Evolutionary conservation across 2,329 filamentous ascomycete genomes (phyloP).

Genomic region (Diaporthe batatas): DNA sequence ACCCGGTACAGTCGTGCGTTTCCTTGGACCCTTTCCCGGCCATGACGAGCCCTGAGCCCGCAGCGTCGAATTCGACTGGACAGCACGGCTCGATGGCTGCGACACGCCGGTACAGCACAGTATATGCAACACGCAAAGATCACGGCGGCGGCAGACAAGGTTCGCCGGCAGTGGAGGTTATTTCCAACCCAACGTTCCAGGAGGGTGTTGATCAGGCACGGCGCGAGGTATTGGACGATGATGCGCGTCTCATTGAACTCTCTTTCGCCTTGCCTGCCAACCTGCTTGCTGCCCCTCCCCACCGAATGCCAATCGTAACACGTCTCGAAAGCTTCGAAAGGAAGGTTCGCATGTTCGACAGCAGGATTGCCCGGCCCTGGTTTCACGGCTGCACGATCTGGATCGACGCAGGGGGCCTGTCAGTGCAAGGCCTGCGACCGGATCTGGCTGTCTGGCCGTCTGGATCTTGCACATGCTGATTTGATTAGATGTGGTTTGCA

Average conservation of each 20-base stretch:
- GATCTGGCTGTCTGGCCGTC: background rate
- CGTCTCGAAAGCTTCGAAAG: conserved; percentile 26
- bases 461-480: background rate
- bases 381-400: conserved; percentile 35
- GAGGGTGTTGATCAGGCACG: conserved; percentile 22
- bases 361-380: conserved; percentile 21
- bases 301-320: background rate
- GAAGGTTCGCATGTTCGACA: conserved; percentile 7
- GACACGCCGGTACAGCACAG: background rate
- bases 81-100: background rate
- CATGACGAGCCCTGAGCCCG: background rate
- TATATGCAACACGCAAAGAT: background rate
- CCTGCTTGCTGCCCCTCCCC: background rate
- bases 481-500: background rate
- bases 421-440: conserved; percentile 19
- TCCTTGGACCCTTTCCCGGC: background rate
- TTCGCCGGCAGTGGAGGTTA: background rate
- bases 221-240: background rate
- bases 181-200: conserved; percentile 28
- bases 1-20: background rate
- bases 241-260: background rate
- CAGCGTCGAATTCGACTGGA: background rate
- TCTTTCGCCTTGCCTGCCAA: background rate
- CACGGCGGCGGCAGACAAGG: background rate
- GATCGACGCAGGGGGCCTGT: conserved; percentile 23